phyloP scores from a whole-genome alignment of 768 basidiomycete species.

The Hydnomerulius pinastri region DNA sequence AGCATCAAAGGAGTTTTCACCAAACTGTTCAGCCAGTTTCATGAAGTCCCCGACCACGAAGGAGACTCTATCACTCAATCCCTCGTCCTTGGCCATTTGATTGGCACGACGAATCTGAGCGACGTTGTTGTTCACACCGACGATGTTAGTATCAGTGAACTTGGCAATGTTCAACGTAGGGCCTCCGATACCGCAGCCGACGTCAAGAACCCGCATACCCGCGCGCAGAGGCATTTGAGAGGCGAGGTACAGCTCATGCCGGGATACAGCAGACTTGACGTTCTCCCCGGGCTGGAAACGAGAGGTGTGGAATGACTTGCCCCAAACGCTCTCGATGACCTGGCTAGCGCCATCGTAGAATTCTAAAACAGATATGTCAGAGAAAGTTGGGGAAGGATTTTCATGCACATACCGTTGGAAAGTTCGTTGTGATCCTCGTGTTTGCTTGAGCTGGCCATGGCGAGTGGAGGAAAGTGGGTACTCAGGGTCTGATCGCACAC shows the following conservation, averaged over 20 bases:
- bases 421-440: no score
- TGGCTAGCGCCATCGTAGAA: slow-evolving; percentile 95
- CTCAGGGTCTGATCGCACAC: no score
- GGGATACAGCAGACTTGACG: slow-evolving; percentile 66
- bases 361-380: slow-evolving; percentile 41
- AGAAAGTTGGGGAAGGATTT: no score
- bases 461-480: no score
- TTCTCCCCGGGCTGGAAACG: slow-evolving; percentile 90
- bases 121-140: slow-evolving; percentile 91
- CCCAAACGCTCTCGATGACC: slow-evolving; percentile 91
- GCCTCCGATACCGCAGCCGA: slow-evolving; percentile 94
- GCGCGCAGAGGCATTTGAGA: slow-evolving; percentile 76
- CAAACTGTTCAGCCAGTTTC: slow-evolving; percentile 87
- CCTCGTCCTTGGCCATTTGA: slow-evolving; percentile 71
- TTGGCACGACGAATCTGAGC: slow-evolving; percentile 86
- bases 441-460: no score
- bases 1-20: slow-evolving; percentile 87
- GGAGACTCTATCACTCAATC: slow-evolving; percentile 67
- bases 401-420: no score
- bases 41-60: slow-evolving; percentile 94
- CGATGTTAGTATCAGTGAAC: slow-evolving; percentile 78
- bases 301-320: slow-evolving; percentile 88
- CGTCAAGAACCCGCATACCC: slow-evolving; percentile 92
- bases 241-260: slow-evolving; percentile 94
- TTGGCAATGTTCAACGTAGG: slow-evolving; percentile 90